phyloP scores from a whole-genome alignment of 2,329 filamentous ascomycete species.

The Bipolaris bicolor region DNA sequence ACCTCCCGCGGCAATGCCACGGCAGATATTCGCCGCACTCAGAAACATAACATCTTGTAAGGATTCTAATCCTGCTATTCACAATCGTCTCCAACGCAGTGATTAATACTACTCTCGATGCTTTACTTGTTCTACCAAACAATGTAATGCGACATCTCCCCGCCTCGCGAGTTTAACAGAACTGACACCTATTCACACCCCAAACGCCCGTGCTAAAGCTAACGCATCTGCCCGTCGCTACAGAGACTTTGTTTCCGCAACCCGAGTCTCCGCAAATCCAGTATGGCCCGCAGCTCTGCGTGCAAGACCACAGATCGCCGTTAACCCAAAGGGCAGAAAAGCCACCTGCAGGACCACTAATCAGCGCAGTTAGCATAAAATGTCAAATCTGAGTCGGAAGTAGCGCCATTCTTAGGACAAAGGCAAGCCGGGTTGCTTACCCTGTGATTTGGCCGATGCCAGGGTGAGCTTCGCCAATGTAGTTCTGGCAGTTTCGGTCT shows the following conservation, averaged over 20 bases:
- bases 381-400: background rate
- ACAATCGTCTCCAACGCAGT: no score
- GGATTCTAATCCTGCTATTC: no score
- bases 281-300: slow-evolving; percentile 21
- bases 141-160: background rate
- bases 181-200: slow-evolving; percentile 4
- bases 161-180: background rate
- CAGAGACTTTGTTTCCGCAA: slow-evolving; percentile 16
- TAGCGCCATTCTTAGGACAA: background rate
- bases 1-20: no score
- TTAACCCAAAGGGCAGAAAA: slow-evolving; percentile 28
- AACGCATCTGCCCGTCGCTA: slow-evolving; percentile 13
- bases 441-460: slow-evolving; percentile 14
- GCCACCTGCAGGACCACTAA: slow-evolving; percentile 22
- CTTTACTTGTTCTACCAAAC: no score
- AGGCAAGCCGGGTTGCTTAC: slow-evolving; percentile 3
- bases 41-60: no score
- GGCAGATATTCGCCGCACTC: no score
- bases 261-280: slow-evolving; percentile 24
- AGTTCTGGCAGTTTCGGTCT: slow-evolving; percentile 25
- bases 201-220: slow-evolving; percentile 26
- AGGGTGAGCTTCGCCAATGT: slow-evolving; percentile 22
- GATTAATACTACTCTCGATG: no score
- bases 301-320: slow-evolving; percentile 19
- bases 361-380: background rate